Evolutionary conservation across 169 alveolate species (phyloP), one percentile per base, ranked within the genome.

Genomic region (Babesia sp.): DNA sequence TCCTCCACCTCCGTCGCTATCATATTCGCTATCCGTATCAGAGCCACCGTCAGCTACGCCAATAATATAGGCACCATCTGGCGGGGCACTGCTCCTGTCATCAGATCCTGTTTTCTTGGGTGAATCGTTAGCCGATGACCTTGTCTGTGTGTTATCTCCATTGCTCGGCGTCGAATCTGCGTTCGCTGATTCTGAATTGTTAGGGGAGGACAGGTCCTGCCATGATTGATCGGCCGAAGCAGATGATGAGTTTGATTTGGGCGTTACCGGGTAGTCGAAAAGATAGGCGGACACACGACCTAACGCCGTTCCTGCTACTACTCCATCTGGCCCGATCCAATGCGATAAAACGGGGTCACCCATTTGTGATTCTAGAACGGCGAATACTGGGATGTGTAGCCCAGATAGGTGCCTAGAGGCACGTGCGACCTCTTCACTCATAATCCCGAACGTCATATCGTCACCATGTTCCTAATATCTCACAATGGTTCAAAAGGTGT

Each of bases 261-360:
- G 37, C 7, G 16, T 36, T 8, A 31, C 3, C 26, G 45, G 20
- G 20, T 18, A 29, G 44, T 68, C 70, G 66, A 80, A 80, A 16
- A 80, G 6, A 39, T 80, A 80, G 16, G 88, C 76, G 7, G 88
- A 80, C 22, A 80, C 71, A 18, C 88, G 58, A 18, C 88, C 88
- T 3, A 80, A 59, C 12, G 88, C 83, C 11, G 88, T 80, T n/a
- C 88, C 88, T 6, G 84, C 88, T 11, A 69, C 88, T 11, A 80
- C 70, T n/a, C 88, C 88, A 28, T 80, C 83, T 28, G 74, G 42
- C 7, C 84, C 83, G n/a, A 80, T 42, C 84, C 84, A 80, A 33
- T 71, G 78, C 74, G 88, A 69, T 44, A 71, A 48, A 45, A 80
- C 83, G 14, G 88, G 88, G 42, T 80, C 88, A 16, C 88, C 88